Evolutionary conservation across 139 green algal genomes (phyloP), one percentile per base, ranked within the genome.

Genomic region (Volvox africanus): DNA sequence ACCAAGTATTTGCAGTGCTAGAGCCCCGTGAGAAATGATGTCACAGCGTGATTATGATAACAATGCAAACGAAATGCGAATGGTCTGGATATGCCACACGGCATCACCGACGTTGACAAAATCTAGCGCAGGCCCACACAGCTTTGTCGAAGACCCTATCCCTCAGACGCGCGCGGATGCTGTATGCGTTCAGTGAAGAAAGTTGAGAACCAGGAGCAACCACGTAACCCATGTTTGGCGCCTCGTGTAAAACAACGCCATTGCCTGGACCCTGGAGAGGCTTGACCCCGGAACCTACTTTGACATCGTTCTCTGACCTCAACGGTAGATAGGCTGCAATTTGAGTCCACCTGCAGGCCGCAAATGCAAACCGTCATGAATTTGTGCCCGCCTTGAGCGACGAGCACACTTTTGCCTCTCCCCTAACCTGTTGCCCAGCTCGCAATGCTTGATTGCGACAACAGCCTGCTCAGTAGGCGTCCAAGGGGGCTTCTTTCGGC

Each of bases 221-320:
- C 24, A 81, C 33, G 33, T 81, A 61, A 81, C 75, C 32, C 75
- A 61, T 24, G 32, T 81, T 55, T 2, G 32, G 32, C 30, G 30
- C 44, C 75, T 81, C 28, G 32, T 30, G 75, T 55, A 30, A 81
- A 55, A 81, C 33, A 81, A 81, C 75, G 33, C 75, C 75, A 81
- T 30, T 73, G 21, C 65, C 65, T 28, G 32, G 30, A 79, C 20
- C 78, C 17, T 84, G 37, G 32, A 17, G 21, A 84, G 36, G 62
- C 78, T 67, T 84, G 78, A 84, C 78, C 78, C 21, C 78, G 13
- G 36, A 21, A 37, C 82, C n/a, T 73, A 80, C 83, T 73, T 89
- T 89, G 67, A 89, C 83, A 79, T 89, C 83, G 67, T 89, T 89
- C 50, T 89, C 83, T 3, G 67, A 81, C 83, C 83, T 36, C 83